phyloP scores from a whole-genome alignment of 495 filamentous ascomycete genomes.

The Trypethelium eluteriae region DNA sequence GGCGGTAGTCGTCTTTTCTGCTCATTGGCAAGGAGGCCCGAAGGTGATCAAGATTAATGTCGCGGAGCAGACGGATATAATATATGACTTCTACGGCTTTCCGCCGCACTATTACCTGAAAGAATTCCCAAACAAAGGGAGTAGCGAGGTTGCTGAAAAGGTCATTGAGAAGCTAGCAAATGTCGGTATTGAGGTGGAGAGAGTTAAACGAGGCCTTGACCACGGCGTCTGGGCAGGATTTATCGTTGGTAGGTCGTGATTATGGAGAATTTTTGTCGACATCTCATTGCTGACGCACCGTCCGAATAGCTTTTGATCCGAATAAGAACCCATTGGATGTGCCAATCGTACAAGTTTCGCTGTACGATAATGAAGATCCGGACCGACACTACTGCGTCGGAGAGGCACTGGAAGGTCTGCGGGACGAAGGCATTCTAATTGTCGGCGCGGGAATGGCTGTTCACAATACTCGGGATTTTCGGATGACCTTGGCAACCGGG shows the following conservation, averaged over 20 bases:
- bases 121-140: constrained; percentile 63
- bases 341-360: constrained; percentile 73
- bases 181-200: constrained; percentile 56
- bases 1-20: constrained; percentile 79
- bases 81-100: constrained; percentile 86
- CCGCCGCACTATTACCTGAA: constrained; percentile 57
- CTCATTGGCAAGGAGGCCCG: constrained; percentile 66
- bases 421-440: constrained; percentile 65
- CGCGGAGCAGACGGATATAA: constrained; percentile 59
- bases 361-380: constrained; percentile 62
- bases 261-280: not conserved
- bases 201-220: constrained; percentile 63
- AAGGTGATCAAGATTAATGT: constrained; percentile 64
- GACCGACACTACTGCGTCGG: constrained; percentile 66
- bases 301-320: constrained; percentile 53
- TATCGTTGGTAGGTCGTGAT: constrained; percentile 45
- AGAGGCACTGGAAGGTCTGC: constrained; percentile 56
- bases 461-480: constrained; percentile 54
- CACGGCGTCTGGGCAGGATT: constrained; percentile 77
- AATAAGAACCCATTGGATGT: constrained; percentile 66
- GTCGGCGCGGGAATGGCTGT: constrained; percentile 82
- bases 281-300: constrained; percentile 7
- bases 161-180: constrained; percentile 53
- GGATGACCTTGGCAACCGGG: constrained; percentile 11
- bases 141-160: constrained; percentile 54